Conservation (phyloP, 352 stramenopile species). For the Plasmopara muralis region DNA sequence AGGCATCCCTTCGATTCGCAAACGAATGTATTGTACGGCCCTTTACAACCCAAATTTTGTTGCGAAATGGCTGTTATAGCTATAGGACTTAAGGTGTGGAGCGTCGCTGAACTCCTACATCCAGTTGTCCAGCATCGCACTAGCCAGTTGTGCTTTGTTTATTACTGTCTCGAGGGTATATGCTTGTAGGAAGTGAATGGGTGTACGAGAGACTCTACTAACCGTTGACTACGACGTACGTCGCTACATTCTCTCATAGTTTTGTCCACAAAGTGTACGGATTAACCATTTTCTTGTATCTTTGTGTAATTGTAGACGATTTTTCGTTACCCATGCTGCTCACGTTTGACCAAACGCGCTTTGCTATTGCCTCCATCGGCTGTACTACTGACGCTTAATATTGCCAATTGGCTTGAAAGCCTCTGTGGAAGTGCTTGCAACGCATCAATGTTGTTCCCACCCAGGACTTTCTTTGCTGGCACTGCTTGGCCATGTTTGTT, state of each 20-base stretch:
- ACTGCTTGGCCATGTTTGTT: conserved; percentile 13
- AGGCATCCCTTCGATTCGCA: conserved; percentile 1
- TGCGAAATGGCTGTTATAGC: conserved; percentile 3
- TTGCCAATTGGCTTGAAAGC: conserved; percentile 23
- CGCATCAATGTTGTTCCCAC: conserved; percentile 9
- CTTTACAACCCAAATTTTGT: conserved; percentile 6
- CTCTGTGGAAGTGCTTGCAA: background rate
- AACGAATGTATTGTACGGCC: conserved; percentile 9
- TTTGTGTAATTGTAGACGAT: conserved; percentile 20
- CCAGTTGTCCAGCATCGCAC: conserved; percentile 4
- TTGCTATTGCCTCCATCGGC: conserved; percentile 26
- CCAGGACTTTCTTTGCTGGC: conserved; percentile 22
- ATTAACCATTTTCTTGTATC: background rate
- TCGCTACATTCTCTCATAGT: conserved; percentile 1
- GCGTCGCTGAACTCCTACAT: conserved; percentile 11
- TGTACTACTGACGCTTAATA: conserved; percentile 17
- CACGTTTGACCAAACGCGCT: conserved; percentile 25
- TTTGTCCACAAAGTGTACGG: background rate
- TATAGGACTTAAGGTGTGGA: conserved; percentile 8
- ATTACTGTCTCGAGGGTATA: conserved; percentile 2
- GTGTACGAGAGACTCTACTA: conserved; percentile 12
- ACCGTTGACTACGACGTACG: conserved; percentile 17
- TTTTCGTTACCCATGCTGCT: conserved; percentile 57
- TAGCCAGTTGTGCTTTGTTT: conserved; percentile 19
- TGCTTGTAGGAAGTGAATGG: conserved; percentile 12